Evolutionary conservation across 1,284 basidiomycete genomes (phyloP), one percentile per base, ranked within the genome.

Genomic region (Boletellus dicymbophilus): DNA sequence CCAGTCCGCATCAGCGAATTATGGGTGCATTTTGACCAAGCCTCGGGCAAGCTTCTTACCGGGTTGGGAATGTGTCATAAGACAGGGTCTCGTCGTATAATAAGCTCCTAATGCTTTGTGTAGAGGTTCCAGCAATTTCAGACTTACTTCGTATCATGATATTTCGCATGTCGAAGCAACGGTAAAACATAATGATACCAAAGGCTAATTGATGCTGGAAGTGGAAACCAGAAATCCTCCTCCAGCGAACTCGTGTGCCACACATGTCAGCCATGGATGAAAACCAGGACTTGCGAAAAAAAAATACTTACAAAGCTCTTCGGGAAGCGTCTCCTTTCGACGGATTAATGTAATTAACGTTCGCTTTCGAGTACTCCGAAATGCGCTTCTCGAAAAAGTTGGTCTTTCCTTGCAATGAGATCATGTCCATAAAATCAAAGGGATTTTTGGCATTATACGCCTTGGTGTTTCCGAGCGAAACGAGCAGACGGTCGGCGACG

Each of bases 391-490:
- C 85, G 60, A 88, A 88, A 71, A 88, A 88, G 70, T 88, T 87
- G 18, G 85, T 84, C 72, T 88, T 88, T 48, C 84, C 85, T 67
- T 93, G 87, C 4, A 95, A 76, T 30, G 90, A 93, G 58, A 95
- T 96, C 81, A 93, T 88, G 63, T 95, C 92, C 91, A 95, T 94
- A 62, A 90, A 91, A 69, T 91, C 88, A 69, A 88, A 88, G 44
- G 90, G 90, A 68, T 93, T 93, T 8, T 80, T 70, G 11, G 76
- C 72, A 63, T 85, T 77, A 76, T 91, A 97, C 53, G 83, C 68
- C 71, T 93, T 94, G 30, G 82, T 74, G 67, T 90, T 91, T 38
- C 93, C 93, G 23, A 97, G 81, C 9, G 90, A 80, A 28, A 90
- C 84, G 37, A 97, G 82, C 12, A 98, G 79, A 44, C 93, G 86